Percentiles rank a stretch among this genome's conserved stretches.
Conservation (phyloP, 148 eudicot species). For the Hydrangea macrophylla region DNA sequence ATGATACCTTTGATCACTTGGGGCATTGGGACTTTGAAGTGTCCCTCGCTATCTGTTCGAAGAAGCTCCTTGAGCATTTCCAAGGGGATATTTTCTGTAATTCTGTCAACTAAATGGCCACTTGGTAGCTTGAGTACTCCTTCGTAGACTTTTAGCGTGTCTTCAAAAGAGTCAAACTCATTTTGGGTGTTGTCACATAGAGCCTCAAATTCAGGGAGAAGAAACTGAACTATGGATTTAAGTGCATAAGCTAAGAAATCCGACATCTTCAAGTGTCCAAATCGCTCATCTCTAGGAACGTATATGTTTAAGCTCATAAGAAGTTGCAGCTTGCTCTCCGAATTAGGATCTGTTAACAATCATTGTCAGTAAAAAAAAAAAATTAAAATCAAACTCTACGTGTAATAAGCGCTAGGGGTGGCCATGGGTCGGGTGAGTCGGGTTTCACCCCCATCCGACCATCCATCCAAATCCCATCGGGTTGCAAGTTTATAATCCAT, state of each 20-base stretch:
- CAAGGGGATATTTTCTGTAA: constrained; percentile 37
- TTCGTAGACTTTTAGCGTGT: constrained; percentile 38
- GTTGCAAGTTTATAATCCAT: too few species aligned
- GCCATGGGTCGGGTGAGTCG: too few species aligned
- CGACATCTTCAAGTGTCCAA: constrained; percentile 42
- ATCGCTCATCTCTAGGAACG: constrained; percentile 56
- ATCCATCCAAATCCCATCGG: too few species aligned
- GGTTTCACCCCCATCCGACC: too few species aligned
- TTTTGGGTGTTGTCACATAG: constrained; percentile 31
- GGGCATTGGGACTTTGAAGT: constrained; percentile 52
- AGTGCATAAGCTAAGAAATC: constrained; percentile 47
- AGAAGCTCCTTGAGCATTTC: constrained; percentile 54
- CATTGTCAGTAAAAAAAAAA: too few species aligned
- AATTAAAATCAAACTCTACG: too few species aligned
- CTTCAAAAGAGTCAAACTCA: constrained; percentile 48
- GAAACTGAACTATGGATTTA: constrained; percentile 31
- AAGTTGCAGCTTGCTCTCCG: constrained; percentile 37
- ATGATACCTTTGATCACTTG: constrained; percentile 50
- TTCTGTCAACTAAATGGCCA: constrained; percentile 16
- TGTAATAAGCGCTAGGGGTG: too few species aligned
- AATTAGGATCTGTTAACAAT: constrained; percentile 53
- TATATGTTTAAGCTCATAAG: constrained; percentile 35
- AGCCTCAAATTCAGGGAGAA: constrained; percentile 33
- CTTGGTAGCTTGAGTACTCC: constrained; percentile 49
- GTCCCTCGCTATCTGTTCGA: constrained; percentile 46